Base-by-base conservation (phyloP, 345 rosid genomes). In the Alliaria petiolata region DNA sequence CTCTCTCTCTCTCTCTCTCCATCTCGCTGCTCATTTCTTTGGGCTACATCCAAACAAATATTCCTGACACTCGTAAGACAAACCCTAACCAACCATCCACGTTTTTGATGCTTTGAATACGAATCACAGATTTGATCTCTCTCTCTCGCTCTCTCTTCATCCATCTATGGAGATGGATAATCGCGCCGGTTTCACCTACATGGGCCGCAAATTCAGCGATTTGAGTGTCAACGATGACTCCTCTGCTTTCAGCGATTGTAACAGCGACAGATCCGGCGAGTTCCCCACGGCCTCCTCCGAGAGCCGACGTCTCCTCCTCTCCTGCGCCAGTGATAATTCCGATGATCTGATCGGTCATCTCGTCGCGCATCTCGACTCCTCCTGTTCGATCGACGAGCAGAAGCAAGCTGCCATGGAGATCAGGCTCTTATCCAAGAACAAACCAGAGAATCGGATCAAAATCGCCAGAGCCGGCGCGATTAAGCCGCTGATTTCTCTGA, bases 351-450 rank as follows among this genome's bases (percentile, higher is more conserved):
- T 91, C 77, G 57, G 62, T 11, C 92, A 89, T 64, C 90, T 95
- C 49, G 95, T 95, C 0, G 61, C 80, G 33, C 88, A 71, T 79
- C 95, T 95, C 1, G 86, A 78, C 39, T 67, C 78, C n/a, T 87
- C 99, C 62, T 83, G 77, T 55, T 85, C 90, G 72, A 82, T 91
- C 75, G 92, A 95, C 13, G 90, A 86, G 69, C 93, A 85, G 75
- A 91, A 88, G 81, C 96, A 86, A 49, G 97, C 99, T n/a, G 99
- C 95, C 17, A 81, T 95, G 96, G 99, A 95, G 84, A 81, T 91
- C 72, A 79, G 97, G 49, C 90, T 95, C 35, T 83, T 91, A 61
- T 90, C 99, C 31, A 95, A 91, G 85, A 87, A 95, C 84, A 91
- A 88, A 50, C 76, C 91, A 1, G 96, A 91, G 78, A 85, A 89